Percentiles rank a stretch among this genome's conserved stretches.
Conservation (phyloP, 176 grass and related monocot species). For the Elymus sibiricus region DNA sequence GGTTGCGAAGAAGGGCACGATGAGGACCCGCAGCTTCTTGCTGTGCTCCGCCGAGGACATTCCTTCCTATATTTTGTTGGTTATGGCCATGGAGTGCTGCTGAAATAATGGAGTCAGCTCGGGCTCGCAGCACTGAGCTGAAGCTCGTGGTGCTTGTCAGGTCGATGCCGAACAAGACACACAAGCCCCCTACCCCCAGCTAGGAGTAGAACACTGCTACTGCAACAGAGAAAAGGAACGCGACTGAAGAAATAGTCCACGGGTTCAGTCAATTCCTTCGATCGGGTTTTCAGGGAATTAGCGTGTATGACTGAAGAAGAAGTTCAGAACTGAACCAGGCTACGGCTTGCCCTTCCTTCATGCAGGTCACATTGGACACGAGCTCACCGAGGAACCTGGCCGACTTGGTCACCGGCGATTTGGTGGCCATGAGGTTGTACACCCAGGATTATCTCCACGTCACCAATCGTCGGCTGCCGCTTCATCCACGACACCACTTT, state of each 20-base stretch:
- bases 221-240: no score
- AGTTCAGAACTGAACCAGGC: no score
- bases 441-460: slow-evolving; percentile 80
- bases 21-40: slow-evolving; percentile 4
- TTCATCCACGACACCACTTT: slow-evolving; percentile 67
- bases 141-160: not conserved
- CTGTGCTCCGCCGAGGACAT: not conserved
- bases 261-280: no score
- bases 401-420: slow-evolving; percentile 88
- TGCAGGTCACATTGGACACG: slow-evolving; percentile 58
- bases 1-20: slow-evolving; percentile 26
- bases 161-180: not conserved
- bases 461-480: slow-evolving; percentile 69
- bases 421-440: slow-evolving; percentile 89
- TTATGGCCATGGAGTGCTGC: not conserved
- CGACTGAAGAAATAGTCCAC: no score
- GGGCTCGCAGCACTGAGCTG: not conserved
- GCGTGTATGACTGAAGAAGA: no score
- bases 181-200: no score
- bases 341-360: no score
- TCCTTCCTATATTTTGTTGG: not conserved
- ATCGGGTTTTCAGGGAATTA: no score
- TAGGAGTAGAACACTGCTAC: no score
- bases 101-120: not conserved
- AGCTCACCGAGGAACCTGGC: slow-evolving; percentile 69